Evolutionary conservation across 1,284 basidiomycete species (phyloP).

Genomic region (Austroboletus niveus): DNA sequence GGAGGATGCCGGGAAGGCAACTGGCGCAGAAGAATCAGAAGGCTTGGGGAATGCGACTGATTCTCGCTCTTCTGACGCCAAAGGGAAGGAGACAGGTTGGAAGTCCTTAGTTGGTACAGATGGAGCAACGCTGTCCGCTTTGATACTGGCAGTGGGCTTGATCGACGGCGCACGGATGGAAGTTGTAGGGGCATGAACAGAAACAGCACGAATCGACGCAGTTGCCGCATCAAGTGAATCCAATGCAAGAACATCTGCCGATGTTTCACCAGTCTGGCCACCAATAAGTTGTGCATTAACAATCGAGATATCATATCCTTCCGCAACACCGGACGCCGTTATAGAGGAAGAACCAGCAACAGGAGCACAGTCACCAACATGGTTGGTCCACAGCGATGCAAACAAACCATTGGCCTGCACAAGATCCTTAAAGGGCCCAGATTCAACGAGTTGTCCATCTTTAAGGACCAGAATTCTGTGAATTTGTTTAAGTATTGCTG

Average conservation of each 20-base stretch:
- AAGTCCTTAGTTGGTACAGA: conserved; percentile 28
- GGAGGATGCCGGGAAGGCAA: conserved; percentile 30
- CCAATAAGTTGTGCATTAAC: conserved; percentile 14
- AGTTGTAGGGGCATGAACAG: conserved; percentile 17
- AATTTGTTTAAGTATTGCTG: conserved; percentile 1
- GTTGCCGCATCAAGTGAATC: conserved; percentile 21
- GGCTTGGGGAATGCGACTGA: conserved; percentile 13
- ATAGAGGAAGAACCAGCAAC: conserved; percentile 29
- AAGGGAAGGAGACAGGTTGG: conserved; percentile 16
- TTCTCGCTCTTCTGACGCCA: conserved; percentile 11
- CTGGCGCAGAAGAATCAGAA: conserved; percentile 9
- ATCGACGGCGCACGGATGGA: conserved; percentile 26
- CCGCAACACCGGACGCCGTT: conserved; percentile 15
- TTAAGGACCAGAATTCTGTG: conserved; percentile 77
- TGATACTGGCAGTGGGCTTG: conserved; percentile 21
- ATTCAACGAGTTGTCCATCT: conserved; percentile 79
- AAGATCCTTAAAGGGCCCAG: conserved; percentile 73
- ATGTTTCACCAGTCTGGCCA: conserved; percentile 7
- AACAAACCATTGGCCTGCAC: conserved; percentile 68
- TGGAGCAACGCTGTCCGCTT: conserved; percentile 26
- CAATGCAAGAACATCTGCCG: conserved; percentile 2
- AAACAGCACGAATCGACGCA: conserved; percentile 18
- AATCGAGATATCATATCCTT: conserved; percentile 26
- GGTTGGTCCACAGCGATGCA: conserved; percentile 81
- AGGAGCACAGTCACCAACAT: conserved; percentile 45